These are phyloP conservation scores for Claviceps citrina DNA, from an alignment of 2,329 filamentous ascomycete genomes.

Conservation along the genomic window DNA sequence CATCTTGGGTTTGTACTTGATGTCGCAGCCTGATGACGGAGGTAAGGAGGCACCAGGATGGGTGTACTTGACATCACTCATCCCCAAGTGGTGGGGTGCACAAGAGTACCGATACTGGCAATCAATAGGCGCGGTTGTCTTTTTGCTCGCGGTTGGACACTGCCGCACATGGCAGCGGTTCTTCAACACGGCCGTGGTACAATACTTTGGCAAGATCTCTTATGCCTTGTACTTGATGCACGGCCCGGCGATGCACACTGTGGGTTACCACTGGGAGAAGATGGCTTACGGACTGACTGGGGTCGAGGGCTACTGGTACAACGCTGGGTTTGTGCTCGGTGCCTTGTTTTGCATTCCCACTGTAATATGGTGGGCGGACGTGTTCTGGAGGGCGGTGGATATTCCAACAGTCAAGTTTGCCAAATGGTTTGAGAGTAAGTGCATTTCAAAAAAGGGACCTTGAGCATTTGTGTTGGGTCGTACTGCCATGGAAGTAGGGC, in stretches of 20 bases:
- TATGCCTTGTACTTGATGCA: constrained; percentile 49
- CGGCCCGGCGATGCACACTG: constrained; percentile 36
- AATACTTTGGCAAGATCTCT: constrained; percentile 45
- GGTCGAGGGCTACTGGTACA: constrained; percentile 29
- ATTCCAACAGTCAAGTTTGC: constrained; percentile 40
- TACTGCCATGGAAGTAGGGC: neutral
- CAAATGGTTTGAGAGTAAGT: constrained; percentile 37
- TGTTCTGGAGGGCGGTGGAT: constrained; percentile 42
- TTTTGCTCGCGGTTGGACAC: constrained; percentile 34
- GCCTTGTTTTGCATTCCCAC: constrained; percentile 32
- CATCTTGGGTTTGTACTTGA: constrained; percentile 36
- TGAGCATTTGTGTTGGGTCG: constrained; percentile 5
- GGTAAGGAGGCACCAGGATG: constrained; percentile 38
- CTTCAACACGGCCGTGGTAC: constrained; percentile 33
- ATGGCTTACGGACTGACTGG: constrained; percentile 34
- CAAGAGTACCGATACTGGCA: constrained; percentile 42
- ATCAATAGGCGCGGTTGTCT: constrained; percentile 34
- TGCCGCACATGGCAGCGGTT: constrained; percentile 31
- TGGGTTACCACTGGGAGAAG: constrained; percentile 36
- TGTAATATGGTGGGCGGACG: constrained; percentile 38
- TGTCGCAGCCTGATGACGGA: constrained; percentile 22
- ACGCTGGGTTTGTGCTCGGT: constrained; percentile 30
- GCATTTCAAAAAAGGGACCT: constrained; percentile 21
- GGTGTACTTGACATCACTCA: constrained; percentile 29
- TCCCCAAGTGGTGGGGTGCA: constrained; percentile 33